These are phyloP conservation scores for Xylaria palmicola DNA, from an alignment of 495 filamentous ascomycete genomes.

Conservation along the genomic window DNA sequence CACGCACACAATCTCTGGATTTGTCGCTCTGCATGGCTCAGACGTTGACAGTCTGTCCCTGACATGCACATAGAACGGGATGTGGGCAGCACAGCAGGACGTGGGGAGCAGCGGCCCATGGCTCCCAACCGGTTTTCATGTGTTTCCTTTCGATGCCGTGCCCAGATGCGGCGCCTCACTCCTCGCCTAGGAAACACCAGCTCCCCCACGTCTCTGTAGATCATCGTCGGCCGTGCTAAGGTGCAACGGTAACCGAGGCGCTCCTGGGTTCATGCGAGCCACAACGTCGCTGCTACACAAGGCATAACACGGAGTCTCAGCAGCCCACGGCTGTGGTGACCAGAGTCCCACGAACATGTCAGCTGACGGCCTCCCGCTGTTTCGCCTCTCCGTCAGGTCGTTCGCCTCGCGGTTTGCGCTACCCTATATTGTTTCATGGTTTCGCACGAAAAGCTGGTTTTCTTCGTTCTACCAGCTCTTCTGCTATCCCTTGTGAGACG, in stretches of 20 bases:
- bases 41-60: constrained; percentile 8
- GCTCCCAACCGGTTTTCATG: neutral
- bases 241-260: neutral
- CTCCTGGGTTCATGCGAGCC: neutral
- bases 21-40: neutral
- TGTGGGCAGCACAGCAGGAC: constrained; percentile 14
- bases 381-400: neutral
- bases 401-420: neutral
- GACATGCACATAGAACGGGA: constrained; percentile 5
- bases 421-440: neutral
- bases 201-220: neutral
- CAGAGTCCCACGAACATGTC: neutral
- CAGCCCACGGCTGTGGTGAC: neutral
- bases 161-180: neutral
- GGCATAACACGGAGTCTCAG: neutral
- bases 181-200: neutral
- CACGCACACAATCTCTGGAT: neutral
- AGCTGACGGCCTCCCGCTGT: neutral
- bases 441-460: neutral
- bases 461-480: neutral
- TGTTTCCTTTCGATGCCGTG: neutral
- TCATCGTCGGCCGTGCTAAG: constrained; percentile 3
- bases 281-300: neutral
- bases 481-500: neutral
- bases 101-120: constrained; percentile 1